A percentile compares a stretch with the other conserved stretches of the same genome.
These are phyloP conservation scores for Tetrahymena thermophila DNA, from an alignment of 73 alveolate species.

Conservation along the genomic window DNA sequence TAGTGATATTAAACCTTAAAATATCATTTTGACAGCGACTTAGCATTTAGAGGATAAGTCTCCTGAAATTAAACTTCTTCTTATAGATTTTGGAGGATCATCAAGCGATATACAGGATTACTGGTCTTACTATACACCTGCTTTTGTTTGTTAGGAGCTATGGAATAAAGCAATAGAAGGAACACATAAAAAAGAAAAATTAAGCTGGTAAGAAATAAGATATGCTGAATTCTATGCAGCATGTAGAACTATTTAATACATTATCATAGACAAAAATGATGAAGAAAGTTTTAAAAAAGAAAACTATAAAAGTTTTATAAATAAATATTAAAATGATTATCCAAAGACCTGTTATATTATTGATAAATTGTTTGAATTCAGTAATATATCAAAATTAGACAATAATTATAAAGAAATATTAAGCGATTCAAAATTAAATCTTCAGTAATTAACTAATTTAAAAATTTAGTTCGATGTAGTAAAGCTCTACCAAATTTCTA, in stretches of 20 bases:
- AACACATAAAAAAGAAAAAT: neutral
- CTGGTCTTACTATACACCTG: neutral
- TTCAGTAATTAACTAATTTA: neutral
- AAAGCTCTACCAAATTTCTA: neutral
- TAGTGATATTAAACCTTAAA: neutral
- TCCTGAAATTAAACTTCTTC: neutral
- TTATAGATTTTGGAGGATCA: neutral
- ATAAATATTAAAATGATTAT: neutral
- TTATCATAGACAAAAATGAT: neutral
- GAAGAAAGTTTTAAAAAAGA: neutral
- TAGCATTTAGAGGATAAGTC: neutral
- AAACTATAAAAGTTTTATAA: neutral
- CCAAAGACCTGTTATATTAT: neutral
- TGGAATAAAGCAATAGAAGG: neutral
- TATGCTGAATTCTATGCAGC: neutral
- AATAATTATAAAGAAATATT: neutral
- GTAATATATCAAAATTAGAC: neutral
- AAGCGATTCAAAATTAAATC: neutral
- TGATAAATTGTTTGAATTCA: no score
- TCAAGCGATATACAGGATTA: neutral
- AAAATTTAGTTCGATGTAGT: neutral
- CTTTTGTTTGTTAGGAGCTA: neutral
- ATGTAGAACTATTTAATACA: neutral
- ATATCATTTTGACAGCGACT: neutral
- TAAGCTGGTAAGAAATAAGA: neutral